phyloP scores from a whole-genome alignment of 2,329 filamentous ascomycete species.

The Penicillium sp. region DNA sequence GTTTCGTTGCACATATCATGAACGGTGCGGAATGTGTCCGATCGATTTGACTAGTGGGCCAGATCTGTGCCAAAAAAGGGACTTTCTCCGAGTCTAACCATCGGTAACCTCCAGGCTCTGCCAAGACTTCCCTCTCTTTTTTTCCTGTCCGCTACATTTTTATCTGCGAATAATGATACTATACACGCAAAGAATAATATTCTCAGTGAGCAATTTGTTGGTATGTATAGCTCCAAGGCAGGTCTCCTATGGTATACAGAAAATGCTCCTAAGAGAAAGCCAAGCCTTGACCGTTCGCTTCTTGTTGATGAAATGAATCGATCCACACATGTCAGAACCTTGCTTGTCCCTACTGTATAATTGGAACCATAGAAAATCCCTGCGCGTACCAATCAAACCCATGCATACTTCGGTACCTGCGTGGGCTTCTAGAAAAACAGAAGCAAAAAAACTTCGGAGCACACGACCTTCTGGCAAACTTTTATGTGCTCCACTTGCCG shows the following conservation, averaged over 20 bases:
- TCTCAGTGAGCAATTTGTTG: too few relatives aligned
- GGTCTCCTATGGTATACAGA: too few relatives aligned
- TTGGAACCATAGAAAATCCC: too few relatives aligned
- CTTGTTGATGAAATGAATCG: too few relatives aligned
- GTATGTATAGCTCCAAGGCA: too few relatives aligned
- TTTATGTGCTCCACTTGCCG: conserved; percentile 1
- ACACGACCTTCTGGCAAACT: background rate
- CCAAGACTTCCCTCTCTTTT: background rate
- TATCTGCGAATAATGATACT: background rate
- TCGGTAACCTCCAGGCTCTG: background rate
- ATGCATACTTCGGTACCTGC: background rate
- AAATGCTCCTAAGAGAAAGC: too few relatives aligned
- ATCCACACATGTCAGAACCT: too few relatives aligned
- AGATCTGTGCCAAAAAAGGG: background rate
- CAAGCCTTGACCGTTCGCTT: too few relatives aligned
- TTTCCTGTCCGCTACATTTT: background rate
- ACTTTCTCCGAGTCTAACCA: background rate
- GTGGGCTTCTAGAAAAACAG: background rate
- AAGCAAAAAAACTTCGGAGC: background rate
- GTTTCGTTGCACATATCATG: background rate
- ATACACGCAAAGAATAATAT: too few relatives aligned
- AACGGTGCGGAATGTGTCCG: background rate
- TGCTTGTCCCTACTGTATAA: too few relatives aligned
- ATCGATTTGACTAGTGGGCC: background rate
- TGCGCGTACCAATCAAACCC: too few relatives aligned